Percentiles rank a stretch among this genome's conserved stretches.
Evolutionary conservation across 768 basidiomycete species (phyloP).

Genomic region (Boletus coccyginus): DNA sequence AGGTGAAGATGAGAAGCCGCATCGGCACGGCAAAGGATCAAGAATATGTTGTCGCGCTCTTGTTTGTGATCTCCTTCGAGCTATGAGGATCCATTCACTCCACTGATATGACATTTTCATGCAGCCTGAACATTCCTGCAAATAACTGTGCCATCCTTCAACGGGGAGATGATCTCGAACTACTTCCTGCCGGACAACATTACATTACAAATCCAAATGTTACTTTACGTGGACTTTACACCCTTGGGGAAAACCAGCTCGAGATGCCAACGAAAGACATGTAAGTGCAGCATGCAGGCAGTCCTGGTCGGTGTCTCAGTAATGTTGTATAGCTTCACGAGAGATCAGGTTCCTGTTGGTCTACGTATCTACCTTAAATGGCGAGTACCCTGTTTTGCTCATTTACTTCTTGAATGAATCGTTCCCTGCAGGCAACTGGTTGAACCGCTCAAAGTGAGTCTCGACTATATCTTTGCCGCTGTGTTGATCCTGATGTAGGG

Average conservation of each 20-base stretch:
- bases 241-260: slow-evolving; percentile 78
- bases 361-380: slow-evolving; percentile 84
- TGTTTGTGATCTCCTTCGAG: slow-evolving; percentile 41
- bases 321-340: slow-evolving; percentile 56
- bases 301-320: background rate
- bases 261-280: slow-evolving; percentile 90
- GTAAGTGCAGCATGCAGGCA: slow-evolving; percentile 37
- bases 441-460: slow-evolving; percentile 46
- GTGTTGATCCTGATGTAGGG: slow-evolving; percentile 38
- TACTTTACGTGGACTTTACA: slow-evolving; percentile 75
- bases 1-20: slow-evolving; percentile 73
- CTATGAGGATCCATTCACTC: background rate
- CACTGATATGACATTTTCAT: background rate
- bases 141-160: slow-evolving; percentile 87
- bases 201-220: slow-evolving; percentile 83
- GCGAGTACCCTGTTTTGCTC: slow-evolving; percentile 31
- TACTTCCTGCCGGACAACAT: slow-evolving; percentile 79
- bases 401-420: background rate
- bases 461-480: background rate
- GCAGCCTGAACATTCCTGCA: slow-evolving; percentile 77
- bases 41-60: slow-evolving; percentile 77
- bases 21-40: slow-evolving; percentile 42
- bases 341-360: slow-evolving; percentile 84
- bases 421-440: slow-evolving; percentile 41
- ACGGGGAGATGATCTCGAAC: slow-evolving; percentile 73